Conservation (phyloP, 1,284 basidiomycete genomes). For the Pterulicium gracile region DNA sequence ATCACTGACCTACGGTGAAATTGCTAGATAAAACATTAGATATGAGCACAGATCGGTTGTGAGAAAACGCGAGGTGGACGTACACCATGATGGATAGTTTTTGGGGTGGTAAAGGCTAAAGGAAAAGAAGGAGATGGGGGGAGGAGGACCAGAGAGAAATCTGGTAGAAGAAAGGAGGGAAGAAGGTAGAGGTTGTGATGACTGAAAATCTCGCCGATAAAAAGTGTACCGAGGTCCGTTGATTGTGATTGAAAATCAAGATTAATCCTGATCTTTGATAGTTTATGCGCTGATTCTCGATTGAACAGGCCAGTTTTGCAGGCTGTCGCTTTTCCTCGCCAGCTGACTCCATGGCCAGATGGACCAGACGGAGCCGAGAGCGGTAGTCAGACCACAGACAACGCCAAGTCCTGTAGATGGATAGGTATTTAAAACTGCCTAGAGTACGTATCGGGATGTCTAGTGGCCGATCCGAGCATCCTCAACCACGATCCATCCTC, state of each 20-base stretch:
- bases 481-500: too few relatives aligned
- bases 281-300: too few relatives aligned
- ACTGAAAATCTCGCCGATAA: neutral
- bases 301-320: too few relatives aligned
- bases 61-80: slow-evolving; percentile 22
- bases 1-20: slow-evolving; percentile 72
- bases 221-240: neutral
- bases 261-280: neutral
- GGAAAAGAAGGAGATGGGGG: slow-evolving; percentile 16
- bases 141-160: slow-evolving; percentile 5
- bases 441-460: too few relatives aligned
- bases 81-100: slow-evolving; percentile 65
- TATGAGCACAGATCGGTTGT: slow-evolving; percentile 22
- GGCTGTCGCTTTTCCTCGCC: too few relatives aligned
- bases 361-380: too few relatives aligned
- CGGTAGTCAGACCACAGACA: too few relatives aligned
- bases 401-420: too few relatives aligned
- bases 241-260: neutral
- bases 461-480: too few relatives aligned
- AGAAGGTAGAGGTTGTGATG: slow-evolving; percentile 6
- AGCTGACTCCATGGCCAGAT: too few relatives aligned
- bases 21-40: slow-evolving; percentile 41
- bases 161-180: slow-evolving; percentile 7
- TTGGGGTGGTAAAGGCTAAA: slow-evolving; percentile 22
- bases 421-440: too few relatives aligned